These are phyloP conservation scores for Volutella citrinella DNA, from an alignment of 2,329 filamentous ascomycete species.

Conservation along the genomic window DNA sequence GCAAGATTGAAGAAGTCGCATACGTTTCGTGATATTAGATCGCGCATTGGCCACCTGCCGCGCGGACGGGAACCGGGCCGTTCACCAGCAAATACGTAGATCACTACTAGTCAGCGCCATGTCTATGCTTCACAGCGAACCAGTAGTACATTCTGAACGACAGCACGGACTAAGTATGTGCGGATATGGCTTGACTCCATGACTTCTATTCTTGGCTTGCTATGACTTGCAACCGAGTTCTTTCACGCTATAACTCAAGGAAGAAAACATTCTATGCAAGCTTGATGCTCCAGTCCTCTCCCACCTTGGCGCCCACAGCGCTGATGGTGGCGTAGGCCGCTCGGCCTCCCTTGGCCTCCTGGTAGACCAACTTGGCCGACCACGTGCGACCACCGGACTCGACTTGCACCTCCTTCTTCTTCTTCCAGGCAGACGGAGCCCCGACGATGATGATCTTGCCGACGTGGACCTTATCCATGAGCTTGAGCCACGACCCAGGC, in stretches of 20 bases:
- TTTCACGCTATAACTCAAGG: neutral
- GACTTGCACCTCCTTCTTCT: conserved; percentile 55
- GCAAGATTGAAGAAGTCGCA: too few species aligned
- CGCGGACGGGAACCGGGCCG: too few species aligned
- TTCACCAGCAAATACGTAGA: too few species aligned
- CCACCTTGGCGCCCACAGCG: conserved; percentile 49
- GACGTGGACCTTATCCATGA: conserved; percentile 72
- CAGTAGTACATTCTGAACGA: too few species aligned
- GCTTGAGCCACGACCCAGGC: conserved; percentile 71
- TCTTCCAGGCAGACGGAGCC: conserved; percentile 69
- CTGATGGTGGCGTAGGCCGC: conserved; percentile 53
- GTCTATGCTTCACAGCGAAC: too few species aligned
- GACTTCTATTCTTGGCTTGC: conserved; percentile 18
- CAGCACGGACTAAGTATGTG: too few species aligned
- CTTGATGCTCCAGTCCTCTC: conserved; percentile 51
- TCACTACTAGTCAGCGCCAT: too few species aligned
- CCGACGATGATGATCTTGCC: conserved; percentile 85
- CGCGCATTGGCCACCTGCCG: too few species aligned
- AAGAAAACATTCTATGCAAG: conserved; percentile 20
- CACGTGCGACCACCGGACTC: conserved; percentile 51
- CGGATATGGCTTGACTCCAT: too few species aligned
- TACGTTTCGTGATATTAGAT: too few species aligned
- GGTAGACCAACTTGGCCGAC: conserved; percentile 60
- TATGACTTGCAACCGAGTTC: conserved; percentile 10
- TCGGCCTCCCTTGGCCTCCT: conserved; percentile 42